A percentile compares a stretch with the other conserved stretches of the same genome.
phyloP scores from a whole-genome alignment of 1,284 basidiomycete genomes.

The Golubevia sp. region DNA sequence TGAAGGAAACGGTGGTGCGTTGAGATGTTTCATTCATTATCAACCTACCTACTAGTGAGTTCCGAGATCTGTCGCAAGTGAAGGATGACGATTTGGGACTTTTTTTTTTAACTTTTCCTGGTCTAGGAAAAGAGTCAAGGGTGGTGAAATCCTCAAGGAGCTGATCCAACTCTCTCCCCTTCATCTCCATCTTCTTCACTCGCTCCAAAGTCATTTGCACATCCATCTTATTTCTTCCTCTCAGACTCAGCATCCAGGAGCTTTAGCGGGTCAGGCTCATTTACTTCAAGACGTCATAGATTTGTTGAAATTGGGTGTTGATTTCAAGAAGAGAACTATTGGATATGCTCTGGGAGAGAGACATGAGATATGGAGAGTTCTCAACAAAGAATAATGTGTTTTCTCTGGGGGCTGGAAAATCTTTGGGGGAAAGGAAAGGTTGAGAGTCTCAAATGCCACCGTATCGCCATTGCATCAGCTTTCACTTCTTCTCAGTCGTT shows the following conservation, averaged over 20 bases:
- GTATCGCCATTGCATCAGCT: no score
- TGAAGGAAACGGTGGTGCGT: conserved; percentile 14
- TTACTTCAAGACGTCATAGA: conserved; percentile 54
- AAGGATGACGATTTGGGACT: background rate
- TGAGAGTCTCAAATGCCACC: no score
- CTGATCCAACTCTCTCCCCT: background rate
- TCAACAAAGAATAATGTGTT: no score
- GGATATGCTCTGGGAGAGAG: conserved; percentile 33
- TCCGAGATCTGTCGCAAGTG: background rate
- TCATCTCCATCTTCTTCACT: background rate
- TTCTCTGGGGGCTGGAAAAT: no score
- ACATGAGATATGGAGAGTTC: conserved; percentile 3
- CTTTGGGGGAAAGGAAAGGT: no score
- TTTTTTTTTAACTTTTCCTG: background rate
- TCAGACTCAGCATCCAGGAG: conserved; percentile 42
- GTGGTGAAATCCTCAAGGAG: background rate
- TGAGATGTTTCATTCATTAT: conserved; percentile 57
- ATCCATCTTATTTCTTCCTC: conserved; percentile 50
- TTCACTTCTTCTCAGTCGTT: no score
- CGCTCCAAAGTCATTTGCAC: conserved; percentile 42
- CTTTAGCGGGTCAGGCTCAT: conserved; percentile 55
- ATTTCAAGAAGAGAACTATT: conserved; percentile 45
- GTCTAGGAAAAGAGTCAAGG: background rate
- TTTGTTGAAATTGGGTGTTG: conserved; percentile 46
- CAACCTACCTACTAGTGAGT: conserved; percentile 58